Base-by-base conservation (phyloP, 495 filamentous ascomycete genomes). In the Trichoderma erinaceum region DNA sequence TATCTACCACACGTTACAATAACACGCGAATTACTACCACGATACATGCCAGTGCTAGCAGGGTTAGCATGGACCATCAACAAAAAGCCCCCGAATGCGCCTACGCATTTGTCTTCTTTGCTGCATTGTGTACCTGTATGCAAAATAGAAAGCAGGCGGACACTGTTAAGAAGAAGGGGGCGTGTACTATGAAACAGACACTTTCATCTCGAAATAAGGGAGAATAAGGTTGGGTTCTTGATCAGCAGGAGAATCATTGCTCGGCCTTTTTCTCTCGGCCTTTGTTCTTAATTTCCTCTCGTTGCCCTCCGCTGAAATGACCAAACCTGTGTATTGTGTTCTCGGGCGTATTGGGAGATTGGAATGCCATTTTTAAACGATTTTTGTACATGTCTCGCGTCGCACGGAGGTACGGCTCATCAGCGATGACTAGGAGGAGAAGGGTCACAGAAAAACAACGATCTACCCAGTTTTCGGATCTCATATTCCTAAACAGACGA, bases 41-140 rank as follows among this genome's bases (percentile, higher is more conserved):
- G 18, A 18, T 52, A 18, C 56, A 32, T 61, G 27, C 56, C 23
- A 32, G 27, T 29, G 27, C 56, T 61, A 61, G 56, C 56, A 61
- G 56, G 56, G 56, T 61, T 32, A 61, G 56, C 56, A 61, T 29
- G 56, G 56, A 25, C 56, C 56, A 61, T 32, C 56, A 32, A n/a
- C 56, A 61, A 61, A 61, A 61, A 61, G 56, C 56, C 56, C 56
- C 56, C 56, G 56, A 61, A 61, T 61, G 25, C 16, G 56, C 23
- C 56, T 32, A 12, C 35, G 7, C 4, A 5, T 61, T 25, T 21
- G 56, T 15, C 56, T 61, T 32, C 27, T 61, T 29, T 18, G n/a
- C 56, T 29, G 56, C 12, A 13, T 13, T 15, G 0, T 13, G n/a
- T 48, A 38, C 44, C 13, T 48, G 4, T 16, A n/a, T 25, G 25